Evolutionary conservation across 805 yeast genomes (phyloP).

Genomic region (Candida taoyuanica): DNA sequence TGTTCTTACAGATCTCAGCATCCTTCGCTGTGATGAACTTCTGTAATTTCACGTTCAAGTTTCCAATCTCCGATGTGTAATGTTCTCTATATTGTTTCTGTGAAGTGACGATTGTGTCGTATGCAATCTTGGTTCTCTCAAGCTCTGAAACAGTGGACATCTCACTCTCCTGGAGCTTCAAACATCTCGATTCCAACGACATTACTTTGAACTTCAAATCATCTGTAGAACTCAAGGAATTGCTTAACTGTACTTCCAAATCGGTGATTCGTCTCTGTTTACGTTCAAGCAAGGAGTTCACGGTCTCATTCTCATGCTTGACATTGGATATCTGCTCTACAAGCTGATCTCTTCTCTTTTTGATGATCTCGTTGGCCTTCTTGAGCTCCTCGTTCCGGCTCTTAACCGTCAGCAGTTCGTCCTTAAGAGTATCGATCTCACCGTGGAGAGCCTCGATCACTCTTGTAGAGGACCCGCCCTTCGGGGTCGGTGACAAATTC

Average conservation of each 20-base stretch:
- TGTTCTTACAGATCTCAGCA: slow-evolving; percentile 33
- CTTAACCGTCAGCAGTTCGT: slow-evolving; percentile 33
- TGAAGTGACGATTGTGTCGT: slow-evolving; percentile 50
- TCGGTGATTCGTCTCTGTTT: slow-evolving; percentile 67
- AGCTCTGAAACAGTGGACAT: slow-evolving; percentile 43
- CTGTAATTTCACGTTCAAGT: slow-evolving; percentile 35
- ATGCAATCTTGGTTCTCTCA: slow-evolving; percentile 52
- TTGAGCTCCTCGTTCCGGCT: slow-evolving; percentile 49
- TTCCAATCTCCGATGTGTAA: slow-evolving; percentile 40
- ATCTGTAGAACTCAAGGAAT: slow-evolving; percentile 43
- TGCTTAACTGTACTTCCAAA: slow-evolving; percentile 54
- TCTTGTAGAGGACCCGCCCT: slow-evolving; percentile 18
- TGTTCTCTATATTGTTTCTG: slow-evolving; percentile 49
- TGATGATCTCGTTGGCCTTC: slow-evolving; percentile 45
- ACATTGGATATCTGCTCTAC: slow-evolving; percentile 64
- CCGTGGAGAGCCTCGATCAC: slow-evolving; percentile 41
- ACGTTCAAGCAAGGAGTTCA: slow-evolving; percentile 60
- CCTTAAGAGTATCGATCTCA: slow-evolving; percentile 49
- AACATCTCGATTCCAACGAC: slow-evolving; percentile 45
- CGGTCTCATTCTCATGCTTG: slow-evolving; percentile 74
- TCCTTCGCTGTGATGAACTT: slow-evolving; percentile 34
- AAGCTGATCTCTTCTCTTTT: slow-evolving; percentile 47
- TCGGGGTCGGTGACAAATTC: slow-evolving; percentile 4
- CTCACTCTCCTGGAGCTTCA: slow-evolving; percentile 43
- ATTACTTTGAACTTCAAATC: slow-evolving; percentile 45